These are phyloP conservation scores for Triticum turgidum DNA, from an alignment of 176 grass and related monocot species.

Conservation along the genomic window DNA sequence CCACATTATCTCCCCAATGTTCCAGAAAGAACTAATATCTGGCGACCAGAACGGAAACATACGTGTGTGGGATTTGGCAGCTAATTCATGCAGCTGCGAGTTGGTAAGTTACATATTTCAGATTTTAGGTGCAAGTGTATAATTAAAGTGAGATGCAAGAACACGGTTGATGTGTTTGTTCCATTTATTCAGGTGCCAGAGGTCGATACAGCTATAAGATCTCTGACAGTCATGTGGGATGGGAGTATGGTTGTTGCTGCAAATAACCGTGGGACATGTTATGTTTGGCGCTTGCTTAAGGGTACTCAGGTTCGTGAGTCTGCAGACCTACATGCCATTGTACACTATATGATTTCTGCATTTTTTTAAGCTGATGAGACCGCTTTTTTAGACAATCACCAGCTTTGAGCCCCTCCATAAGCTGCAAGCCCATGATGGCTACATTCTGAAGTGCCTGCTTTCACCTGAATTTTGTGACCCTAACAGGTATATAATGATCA, in stretches of 20 bases:
- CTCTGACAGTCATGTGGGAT: conserved; percentile 88
- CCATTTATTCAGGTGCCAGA: conserved; percentile 65
- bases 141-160: neutral
- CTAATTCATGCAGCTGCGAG: conserved; percentile 97
- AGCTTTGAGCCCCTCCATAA: conserved; percentile 78
- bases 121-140: neutral
- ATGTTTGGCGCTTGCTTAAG: conserved; percentile 84
- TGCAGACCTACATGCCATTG: neutral
- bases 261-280: conserved; percentile 93
- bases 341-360: neutral
- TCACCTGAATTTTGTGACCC: conserved; percentile 93
- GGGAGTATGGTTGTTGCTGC: conserved; percentile 97
- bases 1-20: neutral
- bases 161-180: conserved; percentile 18
- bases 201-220: conserved; percentile 96
- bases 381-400: conserved; percentile 59
- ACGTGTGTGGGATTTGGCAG: conserved; percentile 94
- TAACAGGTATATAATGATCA: conserved; percentile 45
- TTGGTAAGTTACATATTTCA: conserved; percentile 55
- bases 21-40: conserved; percentile 98
- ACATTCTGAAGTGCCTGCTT: conserved; percentile 91
- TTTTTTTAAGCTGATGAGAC: conserved; percentile 8
- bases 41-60: conserved; percentile 99
- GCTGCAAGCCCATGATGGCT: conserved; percentile 84
- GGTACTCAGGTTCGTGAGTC: conserved; percentile 53